These are phyloP conservation scores for Licmophora abbreviata DNA, from an alignment of 108 stramenopile genomes.

Conservation along the genomic window DNA sequence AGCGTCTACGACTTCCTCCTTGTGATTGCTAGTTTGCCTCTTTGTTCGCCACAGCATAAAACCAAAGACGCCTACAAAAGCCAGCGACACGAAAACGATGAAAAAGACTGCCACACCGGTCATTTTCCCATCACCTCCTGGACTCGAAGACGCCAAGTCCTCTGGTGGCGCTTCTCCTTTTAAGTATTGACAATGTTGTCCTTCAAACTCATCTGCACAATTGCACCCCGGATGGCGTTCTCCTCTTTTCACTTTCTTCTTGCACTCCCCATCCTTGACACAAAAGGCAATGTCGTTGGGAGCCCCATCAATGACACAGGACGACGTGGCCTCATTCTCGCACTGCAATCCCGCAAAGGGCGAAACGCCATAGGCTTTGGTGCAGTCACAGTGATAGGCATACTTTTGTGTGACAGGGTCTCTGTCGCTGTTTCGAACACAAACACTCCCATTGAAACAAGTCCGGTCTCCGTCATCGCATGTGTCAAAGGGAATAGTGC, in stretches of 20 bases:
- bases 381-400: constrained; percentile 13
- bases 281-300: constrained; percentile 44
- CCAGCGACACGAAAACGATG: too few species aligned
- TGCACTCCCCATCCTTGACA: constrained; percentile 49
- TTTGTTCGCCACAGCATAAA: too few species aligned
- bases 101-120: too few species aligned
- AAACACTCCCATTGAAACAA: constrained; percentile 19
- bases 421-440: constrained; percentile 6
- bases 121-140: too few species aligned
- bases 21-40: too few species aligned
- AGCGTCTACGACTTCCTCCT: too few species aligned
- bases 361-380: background rate
- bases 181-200: constrained; percentile 20
- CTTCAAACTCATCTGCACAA: constrained; percentile 21
- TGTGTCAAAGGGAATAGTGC: constrained; percentile 12
- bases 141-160: too few species aligned
- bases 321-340: constrained; percentile 32
- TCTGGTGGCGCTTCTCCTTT: constrained; percentile 13
- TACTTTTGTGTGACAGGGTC: constrained; percentile 1
- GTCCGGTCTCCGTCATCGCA: constrained; percentile 12
- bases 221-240: constrained; percentile 18
- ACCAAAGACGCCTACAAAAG: too few species aligned
- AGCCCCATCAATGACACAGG: constrained; percentile 34
- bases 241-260: constrained; percentile 17
- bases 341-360: constrained; percentile 30